Evolutionary conservation across 2,329 filamentous ascomycete genomes (phyloP), one percentile per base, ranked within the genome.

Genomic region (Apiospora sp.): DNA sequence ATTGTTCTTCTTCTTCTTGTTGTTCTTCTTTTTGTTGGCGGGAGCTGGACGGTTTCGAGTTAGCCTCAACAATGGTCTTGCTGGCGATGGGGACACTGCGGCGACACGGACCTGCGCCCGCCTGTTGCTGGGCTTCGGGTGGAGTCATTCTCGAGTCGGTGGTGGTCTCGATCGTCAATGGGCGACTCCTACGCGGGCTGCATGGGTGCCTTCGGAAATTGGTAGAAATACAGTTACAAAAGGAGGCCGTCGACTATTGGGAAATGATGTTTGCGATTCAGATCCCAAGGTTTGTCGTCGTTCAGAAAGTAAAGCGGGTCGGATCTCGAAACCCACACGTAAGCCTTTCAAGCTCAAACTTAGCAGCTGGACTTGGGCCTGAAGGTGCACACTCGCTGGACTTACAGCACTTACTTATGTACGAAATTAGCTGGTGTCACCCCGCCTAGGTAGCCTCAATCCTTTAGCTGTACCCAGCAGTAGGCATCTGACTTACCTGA

Each of bases 1-100:
- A 43, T 64, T 68, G 76, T 86, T 88, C 84, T 88, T 89, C 84
- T 89, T 90, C 82, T 89, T 90, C 77, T 87, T 90, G 78, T 86
- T 87, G 79, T 86, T 87, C 83, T 88, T 90, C 83, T 89, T 90
- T 82, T 87, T 88, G 69, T 84, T 78, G 77, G 82, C 84, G 84
- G 78, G 64, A 72, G 72, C 49, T 69, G 70, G 54, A 34, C 54
- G 54, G 69, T 46, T 48, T 30, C 37, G 41, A 43, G 69, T 71
- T 58, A 71, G 69, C 69, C 37, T 41, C 48, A 46, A 69, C 67
- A 41, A 64, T 64, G 58, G 27, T 70, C 34, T 70, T 70, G 68
- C 68, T 41, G 30, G 30, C 49, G 34, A 70, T 48, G 61, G 69
- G 72, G 37, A 48, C 16, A 27, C 64, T 69, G 72, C 43, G 58